These are phyloP conservation scores for Fabrea salina DNA, from an alignment of 169 alveolate genomes.

Conservation along the genomic window DNA sequence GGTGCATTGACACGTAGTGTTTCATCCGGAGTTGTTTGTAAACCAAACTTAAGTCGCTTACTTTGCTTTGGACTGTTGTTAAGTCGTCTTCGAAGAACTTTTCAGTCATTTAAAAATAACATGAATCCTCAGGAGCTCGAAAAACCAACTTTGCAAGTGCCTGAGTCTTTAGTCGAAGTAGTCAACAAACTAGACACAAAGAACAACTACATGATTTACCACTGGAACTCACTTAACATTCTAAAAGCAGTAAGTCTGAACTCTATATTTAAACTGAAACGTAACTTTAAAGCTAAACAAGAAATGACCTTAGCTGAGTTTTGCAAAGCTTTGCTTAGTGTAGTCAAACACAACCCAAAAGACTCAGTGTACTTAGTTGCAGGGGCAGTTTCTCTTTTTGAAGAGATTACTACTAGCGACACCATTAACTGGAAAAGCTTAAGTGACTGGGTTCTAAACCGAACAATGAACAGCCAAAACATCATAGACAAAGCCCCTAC, in stretches of 20 bases:
- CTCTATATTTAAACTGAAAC: too few relatives aligned
- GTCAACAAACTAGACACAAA: too few relatives aligned
- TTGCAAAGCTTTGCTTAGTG: too few relatives aligned
- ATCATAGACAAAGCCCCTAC: background rate
- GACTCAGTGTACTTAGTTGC: background rate
- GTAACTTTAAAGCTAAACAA: too few relatives aligned
- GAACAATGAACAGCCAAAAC: background rate
- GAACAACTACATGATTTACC: too few relatives aligned
- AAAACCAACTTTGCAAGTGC: too few relatives aligned
- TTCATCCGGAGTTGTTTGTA: conserved; percentile 5
- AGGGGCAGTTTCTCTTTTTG: background rate
- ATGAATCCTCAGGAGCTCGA: too few relatives aligned
- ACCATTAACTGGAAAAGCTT: background rate
- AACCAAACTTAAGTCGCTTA: conserved; percentile 2
- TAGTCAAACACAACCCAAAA: background rate
- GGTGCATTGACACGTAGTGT: conserved; percentile 16
- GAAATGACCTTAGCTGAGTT: too few relatives aligned
- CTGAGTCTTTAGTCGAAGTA: too few relatives aligned
- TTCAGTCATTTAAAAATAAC: too few relatives aligned
- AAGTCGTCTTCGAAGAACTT: conserved; percentile 3
- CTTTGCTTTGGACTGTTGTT: background rate
- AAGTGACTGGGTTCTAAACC: background rate
- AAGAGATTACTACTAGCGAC: background rate
- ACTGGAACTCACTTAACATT: too few relatives aligned
- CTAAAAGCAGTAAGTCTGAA: too few relatives aligned